Conservation (phyloP, 2,329 filamentous ascomycete species). For the Scytalidium lignicola region DNA sequence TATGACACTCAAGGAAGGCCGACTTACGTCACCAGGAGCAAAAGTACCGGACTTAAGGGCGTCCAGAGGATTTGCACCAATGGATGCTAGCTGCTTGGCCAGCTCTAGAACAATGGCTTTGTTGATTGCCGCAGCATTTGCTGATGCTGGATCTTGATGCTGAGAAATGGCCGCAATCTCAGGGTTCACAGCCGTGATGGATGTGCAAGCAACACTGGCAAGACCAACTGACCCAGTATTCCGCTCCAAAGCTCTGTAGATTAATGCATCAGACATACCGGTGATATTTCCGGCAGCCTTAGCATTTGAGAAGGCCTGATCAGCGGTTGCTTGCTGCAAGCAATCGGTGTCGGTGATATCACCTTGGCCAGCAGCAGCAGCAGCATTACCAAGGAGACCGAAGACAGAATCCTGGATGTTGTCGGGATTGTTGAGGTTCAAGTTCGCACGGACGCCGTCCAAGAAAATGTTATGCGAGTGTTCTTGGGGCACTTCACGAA, state of each 20-base stretch:
- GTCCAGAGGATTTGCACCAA: constrained; percentile 57
- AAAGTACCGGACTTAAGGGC: constrained; percentile 60
- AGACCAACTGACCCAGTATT: constrained; percentile 55
- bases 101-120: constrained; percentile 55
- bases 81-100: constrained; percentile 52
- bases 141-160: constrained; percentile 63
- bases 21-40: constrained; percentile 49
- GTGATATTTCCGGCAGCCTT: constrained; percentile 48
- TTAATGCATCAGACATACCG: constrained; percentile 47
- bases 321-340: constrained; percentile 52
- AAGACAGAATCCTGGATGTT: constrained; percentile 45
- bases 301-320: constrained; percentile 57
- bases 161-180: constrained; percentile 60
- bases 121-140: constrained; percentile 51
- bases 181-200: constrained; percentile 53
- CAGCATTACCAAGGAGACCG: constrained; percentile 46
- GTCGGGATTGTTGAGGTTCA: constrained; percentile 45
- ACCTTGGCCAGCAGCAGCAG: constrained; percentile 43
- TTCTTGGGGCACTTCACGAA: constrained; percentile 52
- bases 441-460: constrained; percentile 35
- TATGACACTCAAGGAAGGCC: constrained; percentile 12
- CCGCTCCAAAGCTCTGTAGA: constrained; percentile 51
- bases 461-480: constrained; percentile 49
- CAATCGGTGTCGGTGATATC: constrained; percentile 49
- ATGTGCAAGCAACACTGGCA: constrained; percentile 51